Conservation (phyloP, 768 basidiomycete species). For the Hypholoma sublateritium region DNA sequence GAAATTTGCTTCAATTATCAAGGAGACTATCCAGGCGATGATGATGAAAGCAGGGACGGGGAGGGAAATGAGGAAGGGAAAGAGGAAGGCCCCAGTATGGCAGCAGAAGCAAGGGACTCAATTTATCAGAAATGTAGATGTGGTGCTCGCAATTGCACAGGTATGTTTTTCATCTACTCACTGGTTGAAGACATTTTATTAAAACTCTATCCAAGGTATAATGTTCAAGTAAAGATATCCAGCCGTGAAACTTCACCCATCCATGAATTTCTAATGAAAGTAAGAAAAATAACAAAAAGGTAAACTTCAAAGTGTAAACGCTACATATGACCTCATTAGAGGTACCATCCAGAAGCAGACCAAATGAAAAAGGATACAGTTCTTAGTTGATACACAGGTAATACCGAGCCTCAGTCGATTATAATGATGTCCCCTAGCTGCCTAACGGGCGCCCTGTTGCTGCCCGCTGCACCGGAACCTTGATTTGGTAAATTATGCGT, state of each 20-base stretch:
- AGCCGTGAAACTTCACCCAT: background rate
- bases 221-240: constrained; percentile 1
- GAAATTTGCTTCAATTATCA: constrained; percentile 80
- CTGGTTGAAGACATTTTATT: too few relatives aligned
- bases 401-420: background rate
- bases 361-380: background rate
- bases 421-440: constrained; percentile 40
- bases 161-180: constrained; percentile 20
- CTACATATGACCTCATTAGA: background rate
- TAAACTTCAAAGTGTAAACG: background rate
- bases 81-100: background rate
- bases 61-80: constrained; percentile 37
- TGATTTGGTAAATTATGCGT: constrained; percentile 16
- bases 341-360: background rate
- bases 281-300: too few relatives aligned
- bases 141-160: constrained; percentile 44
- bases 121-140: constrained; percentile 20
- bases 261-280: too few relatives aligned
- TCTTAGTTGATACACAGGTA: background rate
- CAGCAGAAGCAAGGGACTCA: constrained; percentile 2
- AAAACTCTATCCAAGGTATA: background rate
- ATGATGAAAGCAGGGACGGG: constrained; percentile 39
- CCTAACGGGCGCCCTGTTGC: constrained; percentile 13
- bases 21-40: constrained; percentile 45
- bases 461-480: constrained; percentile 11